These are phyloP conservation scores for Graphiopsis chlorocephala DNA, from an alignment of 2,329 filamentous ascomycete species.

Conservation along the genomic window DNA sequence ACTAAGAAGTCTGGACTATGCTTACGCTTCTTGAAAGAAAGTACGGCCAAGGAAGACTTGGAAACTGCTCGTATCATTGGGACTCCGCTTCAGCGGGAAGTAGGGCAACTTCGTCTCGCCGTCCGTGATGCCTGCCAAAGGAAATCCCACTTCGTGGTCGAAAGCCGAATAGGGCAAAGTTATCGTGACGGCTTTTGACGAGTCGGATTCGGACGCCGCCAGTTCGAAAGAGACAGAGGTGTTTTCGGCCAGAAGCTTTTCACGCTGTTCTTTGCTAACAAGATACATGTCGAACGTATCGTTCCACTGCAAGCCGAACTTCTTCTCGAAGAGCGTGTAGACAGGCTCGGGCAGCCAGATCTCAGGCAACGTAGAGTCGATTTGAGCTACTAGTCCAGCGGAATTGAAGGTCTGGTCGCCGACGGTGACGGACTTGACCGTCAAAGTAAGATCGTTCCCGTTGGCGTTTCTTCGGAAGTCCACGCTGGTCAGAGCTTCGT, in stretches of 20 bases:
- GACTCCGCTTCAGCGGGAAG: not conserved
- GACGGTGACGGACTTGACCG: not conserved
- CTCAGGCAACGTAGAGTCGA: not conserved
- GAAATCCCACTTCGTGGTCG: not conserved
- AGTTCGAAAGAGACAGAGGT: not conserved
- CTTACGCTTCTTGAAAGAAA: conserved; percentile 4
- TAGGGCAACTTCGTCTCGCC: not conserved
- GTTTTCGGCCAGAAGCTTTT: not conserved
- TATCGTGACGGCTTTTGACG: not conserved
- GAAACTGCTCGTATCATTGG: not conserved
- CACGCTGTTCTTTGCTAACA: not conserved
- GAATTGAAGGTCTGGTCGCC: not conserved
- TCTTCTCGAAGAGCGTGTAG: not conserved
- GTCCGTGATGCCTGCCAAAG: not conserved
- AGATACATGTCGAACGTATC: not conserved
- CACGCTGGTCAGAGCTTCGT: not conserved
- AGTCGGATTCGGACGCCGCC: not conserved
- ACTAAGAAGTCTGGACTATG: no score
- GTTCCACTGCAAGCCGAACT: not conserved
- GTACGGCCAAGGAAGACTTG: not conserved
- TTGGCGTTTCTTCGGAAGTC: not conserved
- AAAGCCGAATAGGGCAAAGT: not conserved
- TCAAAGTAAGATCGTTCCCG: not conserved
- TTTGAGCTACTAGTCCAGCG: not conserved
- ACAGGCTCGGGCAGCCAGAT: not conserved